Evolutionary conservation across 805 yeast species (phyloP), one percentile per base, ranked within the genome.

Genomic region (Ogataea kodamae): DNA sequence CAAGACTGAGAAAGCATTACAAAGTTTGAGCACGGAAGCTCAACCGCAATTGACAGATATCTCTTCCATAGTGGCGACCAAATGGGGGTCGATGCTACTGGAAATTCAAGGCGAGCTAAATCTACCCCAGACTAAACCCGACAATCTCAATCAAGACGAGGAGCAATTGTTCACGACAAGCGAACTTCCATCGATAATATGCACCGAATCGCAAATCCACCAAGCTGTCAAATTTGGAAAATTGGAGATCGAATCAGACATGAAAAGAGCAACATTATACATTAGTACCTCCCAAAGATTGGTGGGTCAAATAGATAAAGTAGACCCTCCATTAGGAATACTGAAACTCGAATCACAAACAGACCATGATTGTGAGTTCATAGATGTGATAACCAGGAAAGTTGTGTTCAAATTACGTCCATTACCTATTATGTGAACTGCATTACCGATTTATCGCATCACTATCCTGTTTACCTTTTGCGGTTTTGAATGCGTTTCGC

Each of bases 101-200:
- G 92, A 82, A 52, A 81, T 82, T 12, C 92, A 82, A 50, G 92
- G 92, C 7, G 85, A 78, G 21, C 54, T 82, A 23, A 73, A 75
- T 36, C 50, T 78, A 3, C 78, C 80, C 1, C 38, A 48, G 4
- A 48, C 47, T 13, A 48, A 50, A 14, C 67, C 69, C 5, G 45
- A 41, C 2, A 49, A 51, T 5, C 50, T 59, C 13, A 46, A 62
- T 26, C 54, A 57, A 10, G 64, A 56, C 22, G 68, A 64, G 36
- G 53, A 52, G 18, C 42, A 40, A 7, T 56, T 61, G 33, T 70
- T 67, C 38, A 56, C 62, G 5, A 50, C 54, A 27, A 50, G 61
- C 9, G n/a, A 28, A n/a, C 3, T 46, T 0, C 56, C 61, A 1
- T 20, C 33, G 3, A 5, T 44, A 6, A 18, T 34, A 11, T 26